These are phyloP conservation scores for Penicillium lagena DNA, from an alignment of 495 filamentous ascomycete species.

Conservation along the genomic window DNA sequence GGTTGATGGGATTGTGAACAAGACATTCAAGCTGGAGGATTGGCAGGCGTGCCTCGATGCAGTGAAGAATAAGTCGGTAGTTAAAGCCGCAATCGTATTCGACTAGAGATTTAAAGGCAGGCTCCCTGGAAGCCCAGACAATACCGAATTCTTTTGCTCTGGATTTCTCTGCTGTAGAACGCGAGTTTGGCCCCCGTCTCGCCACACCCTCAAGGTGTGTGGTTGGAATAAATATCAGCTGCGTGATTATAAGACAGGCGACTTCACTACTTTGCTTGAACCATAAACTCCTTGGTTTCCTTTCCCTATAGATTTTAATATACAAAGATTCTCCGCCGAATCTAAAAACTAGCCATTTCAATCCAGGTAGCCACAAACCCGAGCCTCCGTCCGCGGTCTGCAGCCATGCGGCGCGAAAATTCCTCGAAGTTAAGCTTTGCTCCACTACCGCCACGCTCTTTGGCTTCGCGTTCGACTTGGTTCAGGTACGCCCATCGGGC, in stretches of 20 bases:
- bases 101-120: constrained; percentile 23
- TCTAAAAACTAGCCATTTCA: constrained; percentile 62
- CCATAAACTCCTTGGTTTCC: too few relatives aligned
- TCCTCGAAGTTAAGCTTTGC: constrained; percentile 65
- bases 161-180: too few relatives aligned
- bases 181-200: too few relatives aligned
- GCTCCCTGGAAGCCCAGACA: too few relatives aligned
- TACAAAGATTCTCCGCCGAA: too few relatives aligned
- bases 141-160: too few relatives aligned
- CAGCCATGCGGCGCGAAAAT: constrained; percentile 65
- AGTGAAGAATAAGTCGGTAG: constrained; percentile 47
- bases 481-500: constrained; percentile 49
- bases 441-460: constrained; percentile 64
- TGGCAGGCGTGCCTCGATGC: constrained; percentile 10
- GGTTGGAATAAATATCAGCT: too few relatives aligned
- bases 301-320: too few relatives aligned
- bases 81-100: constrained; percentile 56
- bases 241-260: too few relatives aligned
- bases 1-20: constrained; percentile 30
- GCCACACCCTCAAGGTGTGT: too few relatives aligned
- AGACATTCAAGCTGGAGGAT: constrained; percentile 23
- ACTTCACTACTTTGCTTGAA: too few relatives aligned
- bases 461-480: constrained; percentile 56
- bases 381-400: constrained; percentile 53
- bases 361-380: constrained; percentile 82